Conservation (phyloP, 2,329 filamentous ascomycete species). For the Xylaria sp. region DNA sequence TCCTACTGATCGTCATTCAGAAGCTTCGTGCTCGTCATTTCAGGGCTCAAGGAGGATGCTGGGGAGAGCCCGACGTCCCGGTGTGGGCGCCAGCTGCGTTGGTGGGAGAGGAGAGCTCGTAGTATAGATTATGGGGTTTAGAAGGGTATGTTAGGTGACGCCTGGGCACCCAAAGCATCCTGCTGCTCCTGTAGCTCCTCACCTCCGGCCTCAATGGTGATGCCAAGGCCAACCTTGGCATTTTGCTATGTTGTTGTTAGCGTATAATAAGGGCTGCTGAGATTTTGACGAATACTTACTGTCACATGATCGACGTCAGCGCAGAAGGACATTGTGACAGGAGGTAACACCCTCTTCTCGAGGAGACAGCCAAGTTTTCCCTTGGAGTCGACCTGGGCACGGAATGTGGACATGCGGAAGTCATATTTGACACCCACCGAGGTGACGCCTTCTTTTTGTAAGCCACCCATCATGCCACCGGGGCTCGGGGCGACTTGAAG, state of each 20-base stretch:
- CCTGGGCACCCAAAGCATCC: conserved; percentile 67
- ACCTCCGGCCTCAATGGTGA: conserved; percentile 86
- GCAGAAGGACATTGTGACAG: conserved; percentile 93
- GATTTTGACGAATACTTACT: conserved; percentile 66
- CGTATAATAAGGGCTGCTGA: conserved; percentile 14
- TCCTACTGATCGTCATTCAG: conserved; percentile 7
- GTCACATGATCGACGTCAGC: conserved; percentile 96
- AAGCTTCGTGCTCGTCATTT: conserved; percentile 23
- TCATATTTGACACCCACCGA: conserved; percentile 97
- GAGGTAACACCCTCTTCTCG: conserved; percentile 94
- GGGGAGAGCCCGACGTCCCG: neutral
- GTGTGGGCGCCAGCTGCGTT: conserved; percentile 18
- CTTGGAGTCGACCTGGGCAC: conserved; percentile 93
- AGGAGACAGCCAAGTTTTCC: conserved; percentile 92
- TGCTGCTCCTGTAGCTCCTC: conserved; percentile 91
- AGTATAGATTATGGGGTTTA: conserved; percentile 54
- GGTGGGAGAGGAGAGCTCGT: conserved; percentile 44
- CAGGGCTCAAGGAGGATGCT: conserved; percentile 9
- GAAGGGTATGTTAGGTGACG: conserved; percentile 72
- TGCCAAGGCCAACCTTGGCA: conserved; percentile 92
- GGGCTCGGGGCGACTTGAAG: conserved; percentile 77
- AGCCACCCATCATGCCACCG: conserved; percentile 78
- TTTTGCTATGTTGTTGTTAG: conserved; percentile 72
- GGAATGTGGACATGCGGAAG: conserved; percentile 94
- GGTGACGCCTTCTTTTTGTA: conserved; percentile 87